Evolutionary conservation across 768 basidiomycete species (phyloP).

Genomic region (Gloeopeniophorella convolvens): DNA sequence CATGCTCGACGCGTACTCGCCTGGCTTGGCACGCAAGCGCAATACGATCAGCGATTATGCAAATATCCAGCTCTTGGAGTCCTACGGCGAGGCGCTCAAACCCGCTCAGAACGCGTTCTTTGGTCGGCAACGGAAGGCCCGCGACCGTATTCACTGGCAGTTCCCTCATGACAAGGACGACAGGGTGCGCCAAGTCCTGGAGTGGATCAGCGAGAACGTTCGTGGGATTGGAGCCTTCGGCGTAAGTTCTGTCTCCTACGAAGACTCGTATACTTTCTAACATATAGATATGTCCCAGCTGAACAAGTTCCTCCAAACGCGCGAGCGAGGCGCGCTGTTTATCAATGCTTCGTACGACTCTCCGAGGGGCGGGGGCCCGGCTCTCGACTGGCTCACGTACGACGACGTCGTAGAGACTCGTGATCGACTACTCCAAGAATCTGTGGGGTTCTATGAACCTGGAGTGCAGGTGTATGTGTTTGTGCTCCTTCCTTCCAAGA

Average conservation of each 20-base stretch:
- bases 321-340: slow-evolving; percentile 21
- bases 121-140: slow-evolving; percentile 20
- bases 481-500: slow-evolving; percentile 21
- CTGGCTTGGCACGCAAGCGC: slow-evolving; percentile 4
- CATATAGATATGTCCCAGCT: slow-evolving; percentile 3
- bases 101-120: slow-evolving; percentile 19
- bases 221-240: slow-evolving; percentile 19
- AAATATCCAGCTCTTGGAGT: slow-evolving; percentile 9
- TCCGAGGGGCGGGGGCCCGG: neutral
- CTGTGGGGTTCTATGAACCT: slow-evolving; percentile 21
- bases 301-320: slow-evolving; percentile 19
- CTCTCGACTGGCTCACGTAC: slow-evolving; percentile 19
- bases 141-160: slow-evolving; percentile 22
- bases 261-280: neutral
- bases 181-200: slow-evolving; percentile 12
- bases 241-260: slow-evolving; percentile 8
- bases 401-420: slow-evolving; percentile 17
- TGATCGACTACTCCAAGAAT: slow-evolving; percentile 20
- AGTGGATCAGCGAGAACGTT: slow-evolving; percentile 15
- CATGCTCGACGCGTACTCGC: slow-evolving; percentile 5
- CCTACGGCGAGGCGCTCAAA: slow-evolving; percentile 14
- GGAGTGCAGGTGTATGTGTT: slow-evolving; percentile 16
- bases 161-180: slow-evolving; percentile 22
- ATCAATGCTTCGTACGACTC: slow-evolving; percentile 17
- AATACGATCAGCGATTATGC: slow-evolving; percentile 11